These are phyloP conservation scores for Lobosporangium transversale DNA, from an alignment of 192 early-diverging fungal species.

Conservation along the genomic window DNA sequence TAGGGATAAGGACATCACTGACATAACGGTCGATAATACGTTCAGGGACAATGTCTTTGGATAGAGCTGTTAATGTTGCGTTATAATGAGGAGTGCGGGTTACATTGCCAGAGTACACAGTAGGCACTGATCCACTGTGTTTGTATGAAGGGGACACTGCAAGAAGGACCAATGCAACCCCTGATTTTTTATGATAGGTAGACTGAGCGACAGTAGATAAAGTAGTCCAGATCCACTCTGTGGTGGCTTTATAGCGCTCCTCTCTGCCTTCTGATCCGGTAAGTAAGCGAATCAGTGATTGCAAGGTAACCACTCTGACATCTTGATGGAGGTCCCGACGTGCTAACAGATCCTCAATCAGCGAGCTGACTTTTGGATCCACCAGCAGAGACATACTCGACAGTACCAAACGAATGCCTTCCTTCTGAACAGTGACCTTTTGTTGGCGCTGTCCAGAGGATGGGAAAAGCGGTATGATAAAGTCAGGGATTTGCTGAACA, in stretches of 20 bases:
- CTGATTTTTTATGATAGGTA: slow-evolving; percentile 16
- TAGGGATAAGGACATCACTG: slow-evolving; percentile 24
- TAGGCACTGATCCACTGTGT: neutral
- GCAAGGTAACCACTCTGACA: slow-evolving; percentile 26
- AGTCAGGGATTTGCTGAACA: slow-evolving; percentile 15
- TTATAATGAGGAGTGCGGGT: neutral
- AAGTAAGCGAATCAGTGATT: slow-evolving; percentile 24
- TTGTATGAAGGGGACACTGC: slow-evolving; percentile 6
- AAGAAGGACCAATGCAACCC: slow-evolving; percentile 28
- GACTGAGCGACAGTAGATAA: slow-evolving; percentile 14
- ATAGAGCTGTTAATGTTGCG: slow-evolving; percentile 15
- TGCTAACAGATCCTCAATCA: slow-evolving; percentile 28
- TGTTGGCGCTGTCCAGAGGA: slow-evolving; percentile 18
- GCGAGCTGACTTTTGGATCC: slow-evolving; percentile 3
- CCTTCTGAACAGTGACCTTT: slow-evolving; percentile 51
- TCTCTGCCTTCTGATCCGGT: slow-evolving; percentile 29
- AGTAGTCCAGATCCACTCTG: slow-evolving; percentile 27
- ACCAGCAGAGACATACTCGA: slow-evolving; percentile 18
- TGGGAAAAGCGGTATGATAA: slow-evolving; percentile 39
- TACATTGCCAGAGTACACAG: neutral
- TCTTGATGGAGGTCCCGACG: slow-evolving; percentile 27
- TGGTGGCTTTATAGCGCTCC: slow-evolving; percentile 9
- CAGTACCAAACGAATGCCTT: slow-evolving; percentile 36
- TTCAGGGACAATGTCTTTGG: slow-evolving; percentile 15
- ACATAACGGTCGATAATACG: slow-evolving; percentile 27